These are phyloP conservation scores for Paramyrothecium roridum DNA, from an alignment of 2,329 filamentous ascomycete genomes.

Conservation along the genomic window DNA sequence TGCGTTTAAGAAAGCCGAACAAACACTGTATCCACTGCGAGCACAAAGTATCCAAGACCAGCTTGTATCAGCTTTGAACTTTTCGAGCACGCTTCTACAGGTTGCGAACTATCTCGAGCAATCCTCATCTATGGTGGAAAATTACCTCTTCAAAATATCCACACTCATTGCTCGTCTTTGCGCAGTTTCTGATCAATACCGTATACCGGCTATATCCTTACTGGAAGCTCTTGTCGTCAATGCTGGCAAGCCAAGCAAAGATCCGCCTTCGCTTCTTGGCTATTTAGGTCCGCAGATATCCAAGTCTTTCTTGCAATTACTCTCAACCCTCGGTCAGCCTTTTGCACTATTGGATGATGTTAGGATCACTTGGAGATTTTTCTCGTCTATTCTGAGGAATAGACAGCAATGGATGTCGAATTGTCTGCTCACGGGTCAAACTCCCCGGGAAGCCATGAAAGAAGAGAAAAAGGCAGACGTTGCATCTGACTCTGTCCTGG, in stretches of 20 bases:
- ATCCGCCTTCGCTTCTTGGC: conserved; percentile 90
- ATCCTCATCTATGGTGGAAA: conserved; percentile 65
- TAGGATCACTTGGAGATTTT: conserved; percentile 75
- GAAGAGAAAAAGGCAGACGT: conserved; percentile 48
- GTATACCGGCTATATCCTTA: conserved; percentile 62
- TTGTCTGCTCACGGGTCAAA: conserved; percentile 83
- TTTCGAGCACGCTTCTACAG: conserved; percentile 69
- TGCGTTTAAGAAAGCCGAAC: conserved; percentile 44
- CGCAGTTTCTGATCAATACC: conserved; percentile 65
- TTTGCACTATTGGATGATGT: conserved; percentile 64
- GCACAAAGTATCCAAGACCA: conserved; percentile 57
- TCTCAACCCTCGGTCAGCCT: conserved; percentile 75
- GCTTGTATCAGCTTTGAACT: conserved; percentile 59
- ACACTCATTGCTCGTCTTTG: conserved; percentile 76
- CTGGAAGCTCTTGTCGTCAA: conserved; percentile 71
- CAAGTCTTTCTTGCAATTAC: conserved; percentile 75
- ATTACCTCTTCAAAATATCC: conserved; percentile 76
- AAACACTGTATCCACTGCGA: conserved; percentile 59
- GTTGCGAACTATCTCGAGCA: conserved; percentile 62
- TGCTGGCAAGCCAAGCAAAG: conserved; percentile 62
- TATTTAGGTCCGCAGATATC: conserved; percentile 81
- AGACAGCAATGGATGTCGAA: conserved; percentile 96
- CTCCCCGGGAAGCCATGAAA: conserved; percentile 71
- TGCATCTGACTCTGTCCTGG: conserved; percentile 63
- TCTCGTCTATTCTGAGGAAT: conserved; percentile 81